These are phyloP conservation scores for Dysphania ambrosioides DNA, from an alignment of 148 eudicot genomes.

Conservation along the genomic window DNA sequence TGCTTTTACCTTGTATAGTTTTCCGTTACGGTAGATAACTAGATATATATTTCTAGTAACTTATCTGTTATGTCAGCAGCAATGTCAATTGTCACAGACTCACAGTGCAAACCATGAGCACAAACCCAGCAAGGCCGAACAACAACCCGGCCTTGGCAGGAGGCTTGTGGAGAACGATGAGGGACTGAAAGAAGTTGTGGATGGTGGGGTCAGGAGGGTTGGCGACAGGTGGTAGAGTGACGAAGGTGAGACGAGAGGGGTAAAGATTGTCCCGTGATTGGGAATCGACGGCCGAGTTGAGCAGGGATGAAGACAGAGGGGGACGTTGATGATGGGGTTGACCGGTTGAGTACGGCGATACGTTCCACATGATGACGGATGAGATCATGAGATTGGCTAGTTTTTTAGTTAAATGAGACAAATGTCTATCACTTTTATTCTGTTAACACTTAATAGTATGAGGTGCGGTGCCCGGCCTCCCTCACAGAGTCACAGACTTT, in stretches of 20 bases:
- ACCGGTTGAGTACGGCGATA: too few species aligned
- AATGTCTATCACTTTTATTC: too few species aligned
- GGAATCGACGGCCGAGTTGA: conserved; percentile 23
- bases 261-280: conserved; percentile 22
- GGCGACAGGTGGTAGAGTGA: conserved; percentile 21
- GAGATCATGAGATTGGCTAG: conserved; percentile 49
- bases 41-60: too few species aligned
- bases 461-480: too few species aligned
- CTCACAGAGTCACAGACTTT: too few species aligned
- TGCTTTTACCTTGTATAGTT: too few species aligned
- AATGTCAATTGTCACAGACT: conserved; percentile 32
- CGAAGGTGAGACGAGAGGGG: conserved; percentile 17
- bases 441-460: too few species aligned
- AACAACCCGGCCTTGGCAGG: not conserved
- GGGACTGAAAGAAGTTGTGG: not conserved
- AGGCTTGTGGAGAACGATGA: conserved; percentile 29
- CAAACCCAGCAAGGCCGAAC: conserved; percentile 19
- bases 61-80: too few species aligned
- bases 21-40: too few species aligned
- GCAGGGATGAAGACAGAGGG: conserved; percentile 6
- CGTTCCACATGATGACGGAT: too few species aligned
- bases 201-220: not conserved
- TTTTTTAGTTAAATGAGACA: too few species aligned
- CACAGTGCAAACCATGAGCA: conserved; percentile 35
- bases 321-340: conserved; percentile 38